These are phyloP conservation scores for Glomus cerebriforme DNA, from an alignment of 192 early-diverging fungal genomes.

Conservation along the genomic window DNA sequence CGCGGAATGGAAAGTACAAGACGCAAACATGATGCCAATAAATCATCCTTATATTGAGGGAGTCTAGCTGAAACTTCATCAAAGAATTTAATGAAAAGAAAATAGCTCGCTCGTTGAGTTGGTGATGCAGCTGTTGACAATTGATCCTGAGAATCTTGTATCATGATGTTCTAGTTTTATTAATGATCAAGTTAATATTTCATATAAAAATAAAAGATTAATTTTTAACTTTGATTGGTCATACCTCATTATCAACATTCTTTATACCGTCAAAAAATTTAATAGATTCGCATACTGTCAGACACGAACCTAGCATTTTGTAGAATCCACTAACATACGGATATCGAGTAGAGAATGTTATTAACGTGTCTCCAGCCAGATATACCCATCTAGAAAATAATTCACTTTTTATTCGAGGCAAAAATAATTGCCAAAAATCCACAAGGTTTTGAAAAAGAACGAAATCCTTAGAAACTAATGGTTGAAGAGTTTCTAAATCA, in stretches of 20 bases:
- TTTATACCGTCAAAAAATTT: slow-evolving; percentile 37
- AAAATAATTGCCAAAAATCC: slow-evolving; percentile 58
- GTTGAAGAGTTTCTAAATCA: slow-evolving; percentile 53
- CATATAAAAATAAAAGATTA: background rate
- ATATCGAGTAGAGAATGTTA: slow-evolving; percentile 53
- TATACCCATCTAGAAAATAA: slow-evolving; percentile 63
- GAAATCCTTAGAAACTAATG: slow-evolving; percentile 66
- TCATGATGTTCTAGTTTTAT: background rate
- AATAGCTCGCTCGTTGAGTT: slow-evolving; percentile 28
- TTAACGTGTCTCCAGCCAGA: slow-evolving; percentile 51
- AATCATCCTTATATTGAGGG: slow-evolving; percentile 73
- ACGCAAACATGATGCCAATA: slow-evolving; percentile 66
- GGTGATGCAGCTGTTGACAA: slow-evolving; percentile 33
- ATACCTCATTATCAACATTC: slow-evolving; percentile 9
- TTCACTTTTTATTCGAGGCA: slow-evolving; percentile 43
- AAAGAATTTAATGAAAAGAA: slow-evolving; percentile 59
- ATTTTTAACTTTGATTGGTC: background rate
- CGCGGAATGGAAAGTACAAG: slow-evolving; percentile 63
- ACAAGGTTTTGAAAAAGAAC: slow-evolving; percentile 69
- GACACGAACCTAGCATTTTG: slow-evolving; percentile 58
- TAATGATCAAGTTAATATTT: background rate
- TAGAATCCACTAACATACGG: slow-evolving; percentile 77
- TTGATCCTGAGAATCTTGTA: background rate
- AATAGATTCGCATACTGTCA: slow-evolving; percentile 47
- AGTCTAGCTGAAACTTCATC: slow-evolving; percentile 61